Percentiles rank a stretch among this genome's conserved stretches.
phyloP scores from a whole-genome alignment of 2,329 filamentous ascomycete species.

The Cordyceps cateniannulata region DNA sequence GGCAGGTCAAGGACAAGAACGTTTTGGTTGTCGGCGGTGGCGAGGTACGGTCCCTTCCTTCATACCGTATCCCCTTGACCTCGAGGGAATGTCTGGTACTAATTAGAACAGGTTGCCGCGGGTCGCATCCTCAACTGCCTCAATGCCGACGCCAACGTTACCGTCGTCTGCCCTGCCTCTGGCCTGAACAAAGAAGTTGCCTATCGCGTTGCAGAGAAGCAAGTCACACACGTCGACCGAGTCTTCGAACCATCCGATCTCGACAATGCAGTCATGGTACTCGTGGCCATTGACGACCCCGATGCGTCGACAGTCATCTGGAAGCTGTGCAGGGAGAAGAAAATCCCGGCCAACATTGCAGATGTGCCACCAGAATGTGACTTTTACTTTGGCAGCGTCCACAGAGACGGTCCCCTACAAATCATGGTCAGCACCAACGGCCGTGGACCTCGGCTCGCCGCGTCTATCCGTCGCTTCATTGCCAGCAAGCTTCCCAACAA shows the following conservation, averaged over 20 bases:
- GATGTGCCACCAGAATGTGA: conserved; percentile 96
- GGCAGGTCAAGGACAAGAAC: conserved; percentile 85
- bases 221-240: conserved; percentile 76
- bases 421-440: conserved; percentile 99
- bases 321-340: conserved; percentile 82
- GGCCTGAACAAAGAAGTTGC: conserved; percentile 87
- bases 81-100: not conserved
- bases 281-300: conserved; percentile 90
- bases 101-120: conserved; percentile 68
- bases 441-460: conserved; percentile 86
- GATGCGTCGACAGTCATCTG: conserved; percentile 85
- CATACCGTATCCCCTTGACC: not conserved
- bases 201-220: conserved; percentile 66
- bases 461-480: conserved; percentile 77
- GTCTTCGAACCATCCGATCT: conserved; percentile 83
- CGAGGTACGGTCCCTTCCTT: conserved; percentile 56
- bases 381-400: conserved; percentile 95
- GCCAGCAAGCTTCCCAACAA: conserved; percentile 69
- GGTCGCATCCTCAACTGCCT: conserved; percentile 90
- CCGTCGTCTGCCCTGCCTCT: conserved; percentile 70
- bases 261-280: conserved; percentile 75
- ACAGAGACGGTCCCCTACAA: conserved; percentile 90
- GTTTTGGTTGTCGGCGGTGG: conserved; percentile 93
- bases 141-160: conserved; percentile 88
- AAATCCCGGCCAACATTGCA: conserved; percentile 88